Base-by-base conservation (phyloP, 345 rosid genomes). In the Carallia brachiata region DNA sequence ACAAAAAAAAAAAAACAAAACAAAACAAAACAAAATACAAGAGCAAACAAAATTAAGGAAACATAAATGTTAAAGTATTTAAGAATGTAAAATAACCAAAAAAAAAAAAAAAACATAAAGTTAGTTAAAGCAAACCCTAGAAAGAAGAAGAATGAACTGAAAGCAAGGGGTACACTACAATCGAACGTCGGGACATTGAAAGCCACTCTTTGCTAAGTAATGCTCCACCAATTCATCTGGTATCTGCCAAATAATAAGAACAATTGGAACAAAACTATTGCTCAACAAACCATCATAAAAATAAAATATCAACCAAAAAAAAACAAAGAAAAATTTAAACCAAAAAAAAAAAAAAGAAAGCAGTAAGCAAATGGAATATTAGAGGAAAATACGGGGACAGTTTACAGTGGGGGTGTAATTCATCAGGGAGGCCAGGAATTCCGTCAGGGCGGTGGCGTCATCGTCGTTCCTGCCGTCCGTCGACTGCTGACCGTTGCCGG, bases 141-240 rank as follows among this genome's bases (percentile, higher is more conserved):
- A 65, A 28, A 50, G 13, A 57, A 10, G 15, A 17, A 28, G 6
- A 67, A 63, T n/a, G n/a, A n/a, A n/a, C n/a, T n/a, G n/a, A n/a
- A n/a, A 69, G 56, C 16, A 66, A 69, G 65, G 65, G 61, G 75
- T 81, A 89, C 97, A n/a, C 89, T 86, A 94, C 97, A 94, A 74
- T 88, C 98, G 87, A 70, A 90, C 93, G 73, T 91, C 96, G 23
- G 98, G 98, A 76, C 90, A 88, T 71, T 94, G 98, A 71, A 94
- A 91, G 36, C 98, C 98, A 75, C 98, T 94, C 83, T 85, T 94
- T n/a, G 89, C 96, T 71, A 94, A 74, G 83, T 88, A 94, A 79
- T 90, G 92, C 85, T 95, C 97, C 68, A 92, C 99, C 80, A 95
- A 74, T 73, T 92, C 97, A 69, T 95, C 99, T 31, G 96, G 99